Percentiles rank a stretch among this genome's conserved stretches.
These are phyloP conservation scores for Macrophomina phaseolina DNA, from an alignment of 2,329 filamentous ascomycete genomes.

Conservation along the genomic window DNA sequence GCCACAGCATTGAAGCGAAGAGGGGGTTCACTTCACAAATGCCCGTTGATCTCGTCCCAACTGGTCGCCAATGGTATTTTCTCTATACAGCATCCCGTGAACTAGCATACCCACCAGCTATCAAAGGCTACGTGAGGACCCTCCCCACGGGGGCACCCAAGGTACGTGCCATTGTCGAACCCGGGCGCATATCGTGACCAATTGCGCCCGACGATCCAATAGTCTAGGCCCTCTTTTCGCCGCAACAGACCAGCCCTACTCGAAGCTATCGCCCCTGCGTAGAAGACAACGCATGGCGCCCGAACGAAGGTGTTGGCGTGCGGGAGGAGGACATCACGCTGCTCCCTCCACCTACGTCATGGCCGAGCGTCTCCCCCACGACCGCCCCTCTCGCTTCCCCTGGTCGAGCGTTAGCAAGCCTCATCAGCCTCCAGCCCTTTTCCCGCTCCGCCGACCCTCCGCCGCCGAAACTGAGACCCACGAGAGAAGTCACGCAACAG, in stretches of 20 bases:
- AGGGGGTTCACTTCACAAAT: background rate
- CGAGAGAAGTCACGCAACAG: slow-evolving; percentile 1
- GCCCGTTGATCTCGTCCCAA: background rate
- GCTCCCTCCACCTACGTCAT: slow-evolving; percentile 17
- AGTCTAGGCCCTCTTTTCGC: slow-evolving; percentile 4
- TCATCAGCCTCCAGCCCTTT: background rate
- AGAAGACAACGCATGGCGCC: background rate
- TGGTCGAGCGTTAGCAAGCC: background rate
- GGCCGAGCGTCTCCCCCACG: background rate
- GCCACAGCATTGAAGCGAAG: background rate
- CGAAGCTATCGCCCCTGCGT: background rate
- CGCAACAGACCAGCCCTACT: slow-evolving; percentile 1
- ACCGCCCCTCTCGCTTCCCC: background rate
- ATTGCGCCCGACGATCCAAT: slow-evolving; percentile 2
- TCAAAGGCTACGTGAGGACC: background rate
- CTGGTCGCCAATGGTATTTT: background rate
- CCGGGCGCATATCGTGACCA: slow-evolving; percentile 7
- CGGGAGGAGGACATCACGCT: background rate
- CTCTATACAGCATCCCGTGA: background rate
- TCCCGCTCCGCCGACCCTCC: background rate
- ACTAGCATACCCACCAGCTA: background rate
- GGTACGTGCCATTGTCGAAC: background rate
- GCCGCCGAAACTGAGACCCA: background rate
- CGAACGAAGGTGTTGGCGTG: background rate
- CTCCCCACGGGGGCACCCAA: background rate